Conservation (phyloP, 306 rosid species). For the Ammopiptanthus mongolicus region DNA sequence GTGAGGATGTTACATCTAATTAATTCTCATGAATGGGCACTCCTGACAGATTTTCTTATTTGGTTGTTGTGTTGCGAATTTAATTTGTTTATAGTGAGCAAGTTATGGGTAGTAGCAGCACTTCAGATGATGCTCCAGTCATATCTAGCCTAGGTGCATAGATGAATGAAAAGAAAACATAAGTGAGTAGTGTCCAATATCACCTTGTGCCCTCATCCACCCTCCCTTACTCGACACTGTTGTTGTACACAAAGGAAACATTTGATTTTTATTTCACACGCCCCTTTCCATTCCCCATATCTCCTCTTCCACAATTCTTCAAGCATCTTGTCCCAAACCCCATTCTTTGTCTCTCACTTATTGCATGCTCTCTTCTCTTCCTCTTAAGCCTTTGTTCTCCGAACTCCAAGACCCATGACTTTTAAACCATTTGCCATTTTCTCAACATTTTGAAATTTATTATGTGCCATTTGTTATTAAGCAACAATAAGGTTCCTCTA, state of each 20-base stretch:
- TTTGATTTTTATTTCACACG: conserved; percentile 45
- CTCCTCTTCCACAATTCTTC: conserved; percentile 44
- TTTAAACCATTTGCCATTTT: neutral
- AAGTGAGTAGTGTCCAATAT: conserved; percentile 45
- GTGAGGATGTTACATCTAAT: conserved; percentile 9
- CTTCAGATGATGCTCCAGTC: conserved; percentile 17
- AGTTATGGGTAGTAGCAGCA: conserved; percentile 37
- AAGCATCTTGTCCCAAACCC: conserved; percentile 61
- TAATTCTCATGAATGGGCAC: conserved; percentile 32
- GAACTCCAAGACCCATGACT: neutral
- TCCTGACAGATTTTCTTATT: conserved; percentile 18
- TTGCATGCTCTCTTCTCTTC: conserved; percentile 32
- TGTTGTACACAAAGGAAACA: conserved; percentile 73
- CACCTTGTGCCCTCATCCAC: conserved; percentile 48
- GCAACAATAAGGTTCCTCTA: no score
- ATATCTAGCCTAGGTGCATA: conserved; percentile 48
- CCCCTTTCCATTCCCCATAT: conserved; percentile 58
- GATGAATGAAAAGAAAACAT: conserved; percentile 58
- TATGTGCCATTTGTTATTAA: no score
- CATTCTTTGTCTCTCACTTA: conserved; percentile 34
- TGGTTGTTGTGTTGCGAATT: neutral
- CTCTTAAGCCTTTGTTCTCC: neutral
- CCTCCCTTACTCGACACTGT: conserved; percentile 44
- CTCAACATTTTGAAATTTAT: neutral
- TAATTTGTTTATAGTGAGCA: conserved; percentile 24